Evolutionary conservation across 2,329 filamentous ascomycete species (phyloP), one percentile per base, ranked within the genome.

Genomic region (Ophiostoma sp.): DNA sequence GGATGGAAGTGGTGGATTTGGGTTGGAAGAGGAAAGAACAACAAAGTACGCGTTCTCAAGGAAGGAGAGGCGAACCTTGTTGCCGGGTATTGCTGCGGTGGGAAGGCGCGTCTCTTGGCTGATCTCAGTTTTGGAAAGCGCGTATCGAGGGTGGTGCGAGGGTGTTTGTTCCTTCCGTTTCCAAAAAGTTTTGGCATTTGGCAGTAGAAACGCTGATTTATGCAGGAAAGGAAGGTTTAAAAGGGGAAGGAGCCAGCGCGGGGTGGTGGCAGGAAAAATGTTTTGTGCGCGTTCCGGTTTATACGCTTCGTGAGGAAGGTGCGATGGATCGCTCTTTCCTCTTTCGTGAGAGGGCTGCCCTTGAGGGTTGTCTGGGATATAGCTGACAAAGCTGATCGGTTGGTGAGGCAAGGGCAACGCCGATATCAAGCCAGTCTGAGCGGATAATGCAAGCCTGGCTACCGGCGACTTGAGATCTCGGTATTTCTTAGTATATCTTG

Each of bases 281-380:
- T 36, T 67, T 60, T 33, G 31, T n/a, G 17, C n/a, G 35, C 41
- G 23, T 6, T 39, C 35, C 27, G 27, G 3, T 27, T 65, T 13
- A 23, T 64, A 31, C 17, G 60, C 20, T 20, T 64, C 60, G 62
- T 7, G 62, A 71, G 67, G 70, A 69, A 71, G 70, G 70, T 52
- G 52, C 67, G 67, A 67, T 35, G 48, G 33, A 36, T 52, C 44
- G 67, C 67, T 69, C 67, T 39, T 71, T 67, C 70, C 69, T 31
- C 48, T 33, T 62, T 15, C 27, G 33, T 23, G 23, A 15, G 8
- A 54, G 23, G 4, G 10, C 23, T 27, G 52, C 52, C 23, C 23
- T 23, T 4, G 3, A 11, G 13, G 23, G n/a, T 48, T 48, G 44
- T 48, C 23, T 13, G 52, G 52, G n/a, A 23, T 27, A 27, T n/a